Conservation (phyloP, 192 early-diverging fungal species). For the Geranomyces variabilis region DNA sequence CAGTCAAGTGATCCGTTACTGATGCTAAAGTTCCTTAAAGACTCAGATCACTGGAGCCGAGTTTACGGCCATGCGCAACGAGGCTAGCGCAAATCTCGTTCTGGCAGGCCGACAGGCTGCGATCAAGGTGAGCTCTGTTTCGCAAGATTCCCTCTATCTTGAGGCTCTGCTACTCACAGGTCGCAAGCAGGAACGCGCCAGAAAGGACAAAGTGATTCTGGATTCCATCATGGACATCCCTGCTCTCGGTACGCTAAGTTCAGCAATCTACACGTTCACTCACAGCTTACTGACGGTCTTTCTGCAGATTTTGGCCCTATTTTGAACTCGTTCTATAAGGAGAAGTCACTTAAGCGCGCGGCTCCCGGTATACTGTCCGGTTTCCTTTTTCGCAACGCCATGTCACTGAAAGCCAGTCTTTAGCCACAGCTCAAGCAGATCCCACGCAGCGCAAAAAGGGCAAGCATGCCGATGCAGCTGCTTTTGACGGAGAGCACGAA, state of each 20-base stretch:
- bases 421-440: background rate
- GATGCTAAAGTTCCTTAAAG: background rate
- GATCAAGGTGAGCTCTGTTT: background rate
- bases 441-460: background rate
- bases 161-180: too few species aligned
- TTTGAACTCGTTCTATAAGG: background rate
- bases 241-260: background rate
- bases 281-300: background rate
- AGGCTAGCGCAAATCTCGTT: conserved; percentile 4
- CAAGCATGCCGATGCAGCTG: too few species aligned
- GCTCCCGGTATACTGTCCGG: conserved; percentile 6
- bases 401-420: background rate
- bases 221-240: conserved; percentile 4
- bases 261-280: background rate
- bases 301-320: conserved; percentile 11
- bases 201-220: conserved; percentile 25
- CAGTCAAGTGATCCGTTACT: background rate
- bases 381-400: background rate
- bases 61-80: conserved; percentile 19
- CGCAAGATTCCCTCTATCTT: too few species aligned
- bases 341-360: too few species aligned
- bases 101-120: conserved; percentile 16
- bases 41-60: conserved; percentile 27
- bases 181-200: background rate
- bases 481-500: background rate